Conservation (phyloP, 306 rosid genomes). For the Adenanthera pavonina region DNA sequence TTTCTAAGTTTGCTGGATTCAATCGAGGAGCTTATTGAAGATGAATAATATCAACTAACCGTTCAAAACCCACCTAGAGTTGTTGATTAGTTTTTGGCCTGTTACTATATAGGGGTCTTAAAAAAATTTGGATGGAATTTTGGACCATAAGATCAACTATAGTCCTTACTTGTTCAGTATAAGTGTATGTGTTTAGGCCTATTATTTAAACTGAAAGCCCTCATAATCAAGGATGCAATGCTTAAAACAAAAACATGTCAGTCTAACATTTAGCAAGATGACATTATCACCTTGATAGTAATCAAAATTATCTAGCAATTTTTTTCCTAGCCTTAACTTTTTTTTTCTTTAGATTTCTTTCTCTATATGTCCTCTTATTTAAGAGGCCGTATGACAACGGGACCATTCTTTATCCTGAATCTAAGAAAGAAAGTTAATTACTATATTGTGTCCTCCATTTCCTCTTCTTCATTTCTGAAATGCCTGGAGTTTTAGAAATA, state of each 20-base stretch:
- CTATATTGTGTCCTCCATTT: background rate
- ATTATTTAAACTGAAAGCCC: background rate
- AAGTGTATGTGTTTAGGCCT: background rate
- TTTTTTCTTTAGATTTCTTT: background rate
- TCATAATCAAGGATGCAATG: background rate
- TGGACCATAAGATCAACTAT: background rate
- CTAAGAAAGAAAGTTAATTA: background rate
- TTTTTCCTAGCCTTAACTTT: background rate
- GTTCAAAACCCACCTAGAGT: too few relatives aligned
- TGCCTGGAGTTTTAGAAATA: background rate
- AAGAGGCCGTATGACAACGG: background rate
- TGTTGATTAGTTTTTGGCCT: too few relatives aligned
- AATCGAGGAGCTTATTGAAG: too few relatives aligned
- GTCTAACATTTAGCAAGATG: background rate
- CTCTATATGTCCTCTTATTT: background rate
- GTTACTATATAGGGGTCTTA: too few relatives aligned
- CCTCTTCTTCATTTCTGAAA: background rate
- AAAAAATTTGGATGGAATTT: too few relatives aligned
- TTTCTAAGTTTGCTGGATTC: background rate
- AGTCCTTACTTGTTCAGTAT: background rate
- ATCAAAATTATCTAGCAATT: background rate
- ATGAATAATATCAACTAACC: too few relatives aligned
- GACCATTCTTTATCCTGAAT: background rate
- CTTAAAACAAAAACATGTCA: constrained; percentile 8
- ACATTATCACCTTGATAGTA: background rate